Base-by-base conservation (phyloP, 129 eudicot genomes). In the Escallonia herrerae region DNA sequence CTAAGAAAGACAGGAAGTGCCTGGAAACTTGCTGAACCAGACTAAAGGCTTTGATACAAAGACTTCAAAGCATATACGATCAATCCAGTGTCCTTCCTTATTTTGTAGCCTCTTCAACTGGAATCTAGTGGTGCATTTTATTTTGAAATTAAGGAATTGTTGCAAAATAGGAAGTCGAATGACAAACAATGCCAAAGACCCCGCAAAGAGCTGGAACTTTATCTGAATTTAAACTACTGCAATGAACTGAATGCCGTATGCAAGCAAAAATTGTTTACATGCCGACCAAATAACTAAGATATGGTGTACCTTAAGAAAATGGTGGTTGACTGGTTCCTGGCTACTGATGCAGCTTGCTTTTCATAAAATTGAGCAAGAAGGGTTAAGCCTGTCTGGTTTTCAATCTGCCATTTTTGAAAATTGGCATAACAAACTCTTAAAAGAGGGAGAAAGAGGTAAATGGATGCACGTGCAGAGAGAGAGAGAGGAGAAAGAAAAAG, bases 341-440 rank as follows among this genome's bases (percentile, higher is more conserved):
- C 80, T 65, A 89, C 68, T 64, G 87, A 72, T 62, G 72, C 85
- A 76, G 71, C 64, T 70, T 89, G 91, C 44, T 82, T 73, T 56
- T 86, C 84, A 57, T 77, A 60, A 73, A 94, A 89, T 65, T 84
- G 93, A 73, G 93, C 89, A 65, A 76, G 58, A 62, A 94, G 90
- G 50, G 73, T 57, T 59, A 89, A 63, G 43, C 89, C 95, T 63
- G 89, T 73, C 74, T 76, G 87, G 81, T 94, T 94, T 72, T 84
- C 93, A 68, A 94, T 95, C 99, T 93, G 91, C 55, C 81, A 78
- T 63, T 58, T 43, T 48, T 60, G 64, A 63, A 69, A 63, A 44
- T 45, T 50, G 60, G 63, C 70, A 58, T 10, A 9, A 65, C n/a
- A 59, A 73, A 6, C 14, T 72, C 11, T 22, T 22, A 22, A 22